phyloP scores from a whole-genome alignment of 1,284 basidiomycete genomes.

The Amylostereum areolatum region DNA sequence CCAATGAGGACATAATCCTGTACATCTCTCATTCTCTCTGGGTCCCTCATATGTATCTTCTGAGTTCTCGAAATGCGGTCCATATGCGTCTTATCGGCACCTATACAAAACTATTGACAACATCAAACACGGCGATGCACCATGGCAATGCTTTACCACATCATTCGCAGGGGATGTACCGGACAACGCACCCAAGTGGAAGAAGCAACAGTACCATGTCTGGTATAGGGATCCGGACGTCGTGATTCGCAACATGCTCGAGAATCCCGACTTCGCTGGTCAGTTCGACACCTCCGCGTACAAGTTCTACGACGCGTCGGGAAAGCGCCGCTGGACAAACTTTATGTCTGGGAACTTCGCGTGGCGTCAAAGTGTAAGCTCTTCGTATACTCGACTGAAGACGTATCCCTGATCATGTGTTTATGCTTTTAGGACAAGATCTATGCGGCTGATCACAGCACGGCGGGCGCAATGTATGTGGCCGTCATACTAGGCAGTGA shows the following conservation, averaged over 20 bases:
- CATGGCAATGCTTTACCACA: constrained; percentile 7
- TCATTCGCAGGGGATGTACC: constrained; percentile 6
- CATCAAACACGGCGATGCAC: constrained; percentile 4
- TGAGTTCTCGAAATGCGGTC: too few species aligned
- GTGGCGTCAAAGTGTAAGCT: constrained; percentile 16
- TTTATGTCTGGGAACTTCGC: constrained; percentile 16
- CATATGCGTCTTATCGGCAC: too few species aligned
- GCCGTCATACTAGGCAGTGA: constrained; percentile 12
- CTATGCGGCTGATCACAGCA: constrained; percentile 7
- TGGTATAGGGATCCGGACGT: constrained; percentile 7
- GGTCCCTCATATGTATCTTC: too few species aligned
- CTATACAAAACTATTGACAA: too few species aligned
- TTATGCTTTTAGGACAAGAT: too few species aligned
- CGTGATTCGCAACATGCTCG: constrained; percentile 9
- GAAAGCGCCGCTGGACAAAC: constrained; percentile 8
- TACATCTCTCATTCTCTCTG: too few species aligned
- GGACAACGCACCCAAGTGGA: constrained; percentile 13
- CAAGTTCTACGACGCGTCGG: constrained; percentile 4
- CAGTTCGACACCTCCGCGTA: constrained; percentile 13
- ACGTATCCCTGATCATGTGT: too few species aligned
- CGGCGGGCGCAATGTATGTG: constrained; percentile 12
- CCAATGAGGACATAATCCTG: too few species aligned
- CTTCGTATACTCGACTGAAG: not conserved
- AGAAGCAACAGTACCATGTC: constrained; percentile 5
- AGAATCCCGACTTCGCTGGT: constrained; percentile 5